Evolutionary conservation across 768 basidiomycete species (phyloP).

Genomic region (Suillus ampliporus): DNA sequence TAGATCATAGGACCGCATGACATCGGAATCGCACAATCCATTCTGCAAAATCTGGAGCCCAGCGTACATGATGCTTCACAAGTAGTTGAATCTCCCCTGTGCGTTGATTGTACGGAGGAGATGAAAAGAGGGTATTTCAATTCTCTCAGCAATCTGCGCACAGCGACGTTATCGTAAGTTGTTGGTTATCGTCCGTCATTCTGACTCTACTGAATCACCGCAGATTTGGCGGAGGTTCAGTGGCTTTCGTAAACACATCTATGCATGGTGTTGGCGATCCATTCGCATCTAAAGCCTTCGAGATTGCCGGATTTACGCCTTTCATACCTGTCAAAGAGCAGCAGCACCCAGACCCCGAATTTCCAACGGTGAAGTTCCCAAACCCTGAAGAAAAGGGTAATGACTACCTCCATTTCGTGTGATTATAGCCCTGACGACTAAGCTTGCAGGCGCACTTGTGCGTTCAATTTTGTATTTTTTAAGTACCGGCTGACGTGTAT

Average conservation of each 20-base stretch:
- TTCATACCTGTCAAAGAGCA: slow-evolving; percentile 71
- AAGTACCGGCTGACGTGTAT: slow-evolving; percentile 3
- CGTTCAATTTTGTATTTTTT: slow-evolving; percentile 18
- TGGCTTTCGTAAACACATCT: slow-evolving; percentile 84
- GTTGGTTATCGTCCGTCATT: background rate
- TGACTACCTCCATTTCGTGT: slow-evolving; percentile 13
- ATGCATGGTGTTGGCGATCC: slow-evolving; percentile 89
- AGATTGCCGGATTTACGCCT: slow-evolving; percentile 59
- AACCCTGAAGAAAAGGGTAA: slow-evolving; percentile 91
- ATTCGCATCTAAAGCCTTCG: slow-evolving; percentile 63
- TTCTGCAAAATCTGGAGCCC: slow-evolving; percentile 65
- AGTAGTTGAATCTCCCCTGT: slow-evolving; percentile 48
- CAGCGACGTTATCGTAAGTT: slow-evolving; percentile 2
- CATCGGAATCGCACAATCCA: slow-evolving; percentile 70
- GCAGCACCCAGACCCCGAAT: slow-evolving; percentile 78
- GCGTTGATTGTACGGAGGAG: slow-evolving; percentile 60
- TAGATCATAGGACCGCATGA: slow-evolving; percentile 90
- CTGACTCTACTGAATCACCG: slow-evolving; percentile 20
- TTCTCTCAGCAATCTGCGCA: slow-evolving; percentile 32
- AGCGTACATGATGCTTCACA: slow-evolving; percentile 45
- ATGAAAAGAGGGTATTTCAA: slow-evolving; percentile 65
- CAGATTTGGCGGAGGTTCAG: slow-evolving; percentile 9
- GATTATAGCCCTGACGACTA: slow-evolving; percentile 11
- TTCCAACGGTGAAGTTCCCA: slow-evolving; percentile 84
- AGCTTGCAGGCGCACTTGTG: slow-evolving; percentile 53